Evolutionary conservation across 169 alveolate species (phyloP).

Genomic region (Eimeria maxima): DNA sequence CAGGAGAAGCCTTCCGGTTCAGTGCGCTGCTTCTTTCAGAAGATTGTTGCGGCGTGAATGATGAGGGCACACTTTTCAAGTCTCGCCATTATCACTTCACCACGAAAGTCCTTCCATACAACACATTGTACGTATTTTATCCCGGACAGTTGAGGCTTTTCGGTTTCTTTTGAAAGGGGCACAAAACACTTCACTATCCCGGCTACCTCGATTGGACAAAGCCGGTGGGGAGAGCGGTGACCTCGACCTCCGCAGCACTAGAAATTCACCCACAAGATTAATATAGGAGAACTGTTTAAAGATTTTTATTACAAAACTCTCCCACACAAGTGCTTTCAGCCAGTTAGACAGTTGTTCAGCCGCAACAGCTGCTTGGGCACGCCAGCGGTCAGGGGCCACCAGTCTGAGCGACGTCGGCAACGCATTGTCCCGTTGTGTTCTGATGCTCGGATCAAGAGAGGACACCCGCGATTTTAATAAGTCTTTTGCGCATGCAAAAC

Average conservation of each 20-base stretch:
- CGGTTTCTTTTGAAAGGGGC: background rate
- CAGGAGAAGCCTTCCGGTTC: background rate
- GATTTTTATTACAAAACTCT: too few species aligned
- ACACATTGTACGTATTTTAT: background rate
- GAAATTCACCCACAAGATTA: background rate
- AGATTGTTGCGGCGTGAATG: background rate
- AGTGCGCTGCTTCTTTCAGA: background rate
- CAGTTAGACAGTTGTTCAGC: background rate
- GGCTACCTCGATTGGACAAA: constrained; percentile 36
- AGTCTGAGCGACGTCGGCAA: constrained; percentile 42
- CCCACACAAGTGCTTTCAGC: background rate
- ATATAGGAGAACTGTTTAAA: too few species aligned
- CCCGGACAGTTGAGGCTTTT: background rate
- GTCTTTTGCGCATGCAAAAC: background rate
- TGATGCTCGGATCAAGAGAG: background rate
- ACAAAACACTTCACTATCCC: background rate
- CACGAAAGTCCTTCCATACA: background rate
- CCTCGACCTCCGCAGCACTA: background rate
- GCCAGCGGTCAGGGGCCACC: constrained; percentile 48
- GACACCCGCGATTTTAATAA: background rate
- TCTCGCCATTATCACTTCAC: background rate
- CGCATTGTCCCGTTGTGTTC: background rate
- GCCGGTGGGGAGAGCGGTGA: constrained; percentile 10
- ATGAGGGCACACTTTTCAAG: background rate
- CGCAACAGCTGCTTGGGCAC: constrained; percentile 35